These are phyloP conservation scores for Ceriops decandra DNA, from an alignment of 345 rosid genomes.

Conservation along the genomic window DNA sequence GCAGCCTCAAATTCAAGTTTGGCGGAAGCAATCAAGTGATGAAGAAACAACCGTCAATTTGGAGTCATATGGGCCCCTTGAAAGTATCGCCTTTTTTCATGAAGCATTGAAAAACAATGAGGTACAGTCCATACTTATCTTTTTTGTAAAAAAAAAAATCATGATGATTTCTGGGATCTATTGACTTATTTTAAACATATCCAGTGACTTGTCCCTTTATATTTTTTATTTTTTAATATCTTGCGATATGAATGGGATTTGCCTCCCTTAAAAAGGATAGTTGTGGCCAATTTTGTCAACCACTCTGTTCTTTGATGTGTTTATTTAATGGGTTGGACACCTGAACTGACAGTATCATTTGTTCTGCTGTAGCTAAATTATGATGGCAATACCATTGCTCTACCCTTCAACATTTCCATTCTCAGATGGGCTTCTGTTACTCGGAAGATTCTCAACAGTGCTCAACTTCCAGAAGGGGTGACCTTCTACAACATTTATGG, in stretches of 20 bases:
- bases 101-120: conserved; percentile 74
- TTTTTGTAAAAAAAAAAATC: not conserved
- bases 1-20: conserved; percentile 68
- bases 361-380: conserved; percentile 49
- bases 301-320: not conserved
- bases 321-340: not conserved
- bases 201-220: not conserved
- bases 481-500: conserved; percentile 77
- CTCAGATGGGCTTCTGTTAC: conserved; percentile 71
- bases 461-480: conserved; percentile 64
- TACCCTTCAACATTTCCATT: conserved; percentile 71
- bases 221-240: too few species aligned
- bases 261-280: too few species aligned
- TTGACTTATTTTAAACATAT: not conserved
- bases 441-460: conserved; percentile 51
- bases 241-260: too few species aligned
- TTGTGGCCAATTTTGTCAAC: not conserved
- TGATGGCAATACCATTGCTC: conserved; percentile 53
- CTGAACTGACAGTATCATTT: conserved; percentile 7
- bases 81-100: conserved; percentile 52
- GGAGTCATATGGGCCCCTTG: conserved; percentile 53
- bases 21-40: conserved; percentile 52
- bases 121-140: conserved; percentile 29
- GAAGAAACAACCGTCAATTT: conserved; percentile 41
- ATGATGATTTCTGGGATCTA: not conserved